Base-by-base conservation (phyloP, 2,329 filamentous ascomycete genomes). In the Cryphonectria radicalis region DNA sequence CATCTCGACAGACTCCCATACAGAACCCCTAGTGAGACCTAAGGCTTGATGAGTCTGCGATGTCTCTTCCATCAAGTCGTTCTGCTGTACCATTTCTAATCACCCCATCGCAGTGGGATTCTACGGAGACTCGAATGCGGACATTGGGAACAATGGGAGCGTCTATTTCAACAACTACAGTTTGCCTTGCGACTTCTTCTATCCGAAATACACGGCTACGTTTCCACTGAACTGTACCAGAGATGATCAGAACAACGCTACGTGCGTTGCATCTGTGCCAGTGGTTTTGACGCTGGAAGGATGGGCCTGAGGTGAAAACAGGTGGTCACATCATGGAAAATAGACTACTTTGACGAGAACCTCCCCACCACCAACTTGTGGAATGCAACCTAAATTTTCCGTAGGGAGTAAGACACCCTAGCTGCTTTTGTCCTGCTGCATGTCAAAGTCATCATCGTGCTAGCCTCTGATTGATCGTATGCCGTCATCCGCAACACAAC, bases 181-280 rank as follows among this genome's bases (percentile, higher is more conserved):
- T 2, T 42, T 14, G 2, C 35, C n/a, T 35, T 62, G 59, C 32
- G 42, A 53, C 35, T 57, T 50, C 14, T 11, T 5, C 6, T 32
- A 19, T 37, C 62, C 66, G 6, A 37, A 46, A n/a, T 69, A 69
- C 17, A 59, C 67, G 22, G 70, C 60, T 3, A 71, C 37, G n/a
- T 71, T 71, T 25, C 62, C 62, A 13, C 42, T 69, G 62, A 71
- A 22, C 1, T 71, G 70, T 40, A 53, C 32, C 11, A 46, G 37
- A 10, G 70, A 71, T 25, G n/a, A 50, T 11, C 64, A 60, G 1
- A 66, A 71, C 35, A 71, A 71, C 37, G 70, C 66, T 42, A 71
- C 70, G 2, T 71, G 70, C 37, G 59, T 60, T 55, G 67, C 62
- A 4, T 25, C 66, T 28, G 32, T 69, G 55, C 70, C 70, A 1